Percentiles rank a stretch among this genome's conserved stretches.
Conservation (phyloP, 192 early-diverging fungal species). For the Phycomyces blakesleeanus region DNA sequence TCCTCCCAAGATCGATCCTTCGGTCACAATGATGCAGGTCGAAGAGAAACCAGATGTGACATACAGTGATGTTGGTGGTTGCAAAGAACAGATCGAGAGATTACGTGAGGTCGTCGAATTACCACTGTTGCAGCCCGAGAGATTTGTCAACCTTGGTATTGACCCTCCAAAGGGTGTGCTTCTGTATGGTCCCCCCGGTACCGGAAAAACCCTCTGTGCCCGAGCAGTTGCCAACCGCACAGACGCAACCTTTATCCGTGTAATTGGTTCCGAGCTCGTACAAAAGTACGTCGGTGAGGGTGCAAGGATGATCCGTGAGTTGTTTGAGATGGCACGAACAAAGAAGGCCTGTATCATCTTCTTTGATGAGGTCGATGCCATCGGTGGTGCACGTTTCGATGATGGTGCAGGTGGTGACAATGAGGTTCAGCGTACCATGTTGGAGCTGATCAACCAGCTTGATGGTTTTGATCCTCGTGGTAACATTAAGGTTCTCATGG, state of each 20-base stretch:
- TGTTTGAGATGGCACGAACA: conserved; percentile 99
- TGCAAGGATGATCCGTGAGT: conserved; percentile 97
- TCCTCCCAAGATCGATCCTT: conserved; percentile 98
- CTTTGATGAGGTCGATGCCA: conserved; percentile 99
- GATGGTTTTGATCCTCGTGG: conserved; percentile 99
- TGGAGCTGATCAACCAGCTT: conserved; percentile 98
- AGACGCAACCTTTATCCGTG: conserved; percentile 99
- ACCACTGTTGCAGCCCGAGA: conserved; percentile 91
- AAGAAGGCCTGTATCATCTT: conserved; percentile 99
- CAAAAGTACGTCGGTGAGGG: conserved; percentile 99
- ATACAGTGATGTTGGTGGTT: conserved; percentile 98
- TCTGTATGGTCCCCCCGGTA: conserved; percentile 94
- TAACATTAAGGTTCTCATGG: conserved; percentile 99
- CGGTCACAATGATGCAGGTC: conserved; percentile 99
- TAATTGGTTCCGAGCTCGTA: conserved; percentile 98
- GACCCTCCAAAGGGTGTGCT: conserved; percentile 99
- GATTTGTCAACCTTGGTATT: conserved; percentile 97
- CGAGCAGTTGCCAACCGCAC: conserved; percentile 98
- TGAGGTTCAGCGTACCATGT: conserved; percentile 99
- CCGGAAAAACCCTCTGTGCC: conserved; percentile 97
- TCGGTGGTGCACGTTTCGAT: conserved; percentile 96
- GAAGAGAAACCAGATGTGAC: conserved; percentile 99
- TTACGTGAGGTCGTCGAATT: conserved; percentile 97
- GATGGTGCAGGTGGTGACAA: conserved; percentile 99
- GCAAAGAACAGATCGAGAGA: conserved; percentile 99